Base-by-base conservation (phyloP, 1,284 basidiomycete species). In the Bondarzewia mesenterica region DNA sequence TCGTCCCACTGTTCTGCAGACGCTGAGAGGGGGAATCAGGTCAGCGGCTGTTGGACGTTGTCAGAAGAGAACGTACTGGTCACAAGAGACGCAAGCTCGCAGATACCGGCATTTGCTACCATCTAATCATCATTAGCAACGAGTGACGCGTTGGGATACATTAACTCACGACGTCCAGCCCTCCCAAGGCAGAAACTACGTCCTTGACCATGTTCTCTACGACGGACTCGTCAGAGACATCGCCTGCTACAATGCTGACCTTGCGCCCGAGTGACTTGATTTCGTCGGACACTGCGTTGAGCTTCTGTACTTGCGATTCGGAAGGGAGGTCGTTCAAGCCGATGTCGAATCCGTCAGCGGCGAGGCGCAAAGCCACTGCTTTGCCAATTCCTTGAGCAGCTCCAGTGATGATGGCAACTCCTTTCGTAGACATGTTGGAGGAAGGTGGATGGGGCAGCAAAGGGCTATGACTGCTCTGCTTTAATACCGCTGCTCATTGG, bases 161-260 rank as follows among this genome's bases (percentile, higher is more conserved):
- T 10, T 8, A 16, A 57, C 64, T 49, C 49, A 71, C 69, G 42
- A 71, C 63, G 46, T 71, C 63, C 8, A 72, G 53, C 10, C 60
- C 54, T 1, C 69, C 72, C 22, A 70, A 54, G 8, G 56, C 45
- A 40, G 55, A 39, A 2, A 69, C 65, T 2, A 57, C 51, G 6
- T 50, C 52, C 15, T 61, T 50, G 4, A 73, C 55, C 58, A 71
- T 61, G 2, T 44, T 55, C 50, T 64, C 58, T 3, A 73, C 71
- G 20, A 68, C 58, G 7, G 60, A 52, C 18, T 50, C 49, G 5
- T 12, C 20, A 15, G 49, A 7, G 4, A 50, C 49, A 16, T 50
- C 40, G 15, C 18, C 42, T 12, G n/a, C 22, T 15, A 43, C 12
- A 14, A 23, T 29, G 26, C 5, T 16, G 6, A 20, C 20, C 42